A percentile compares a stretch with the other conserved stretches of the same genome.
phyloP scores from a whole-genome alignment of 306 rosid species.

The Biancaea sappan region DNA sequence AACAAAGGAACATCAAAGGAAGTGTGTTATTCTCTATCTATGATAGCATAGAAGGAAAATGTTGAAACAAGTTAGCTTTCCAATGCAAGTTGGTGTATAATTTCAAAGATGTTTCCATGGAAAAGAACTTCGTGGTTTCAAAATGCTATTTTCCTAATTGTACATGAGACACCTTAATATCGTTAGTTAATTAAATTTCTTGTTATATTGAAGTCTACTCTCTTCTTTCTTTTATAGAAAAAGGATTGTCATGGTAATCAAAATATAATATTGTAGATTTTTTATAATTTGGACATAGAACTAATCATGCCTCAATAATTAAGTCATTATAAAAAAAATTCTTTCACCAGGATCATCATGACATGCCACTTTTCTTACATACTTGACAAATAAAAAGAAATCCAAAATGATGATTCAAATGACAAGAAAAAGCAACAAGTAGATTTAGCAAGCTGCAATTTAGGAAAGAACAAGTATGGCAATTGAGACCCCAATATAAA shows the following conservation, averaged over 20 bases:
- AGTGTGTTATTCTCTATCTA: background rate
- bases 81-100: background rate
- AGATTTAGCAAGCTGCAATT: background rate
- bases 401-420: background rate
- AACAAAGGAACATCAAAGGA: background rate
- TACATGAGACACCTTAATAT: background rate
- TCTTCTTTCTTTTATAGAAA: background rate
- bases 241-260: background rate
- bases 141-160: background rate
- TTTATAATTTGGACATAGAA: background rate
- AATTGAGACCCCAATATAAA: background rate
- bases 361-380: background rate
- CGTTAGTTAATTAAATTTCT: background rate
- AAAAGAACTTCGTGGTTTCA: background rate
- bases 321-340: background rate
- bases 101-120: background rate
- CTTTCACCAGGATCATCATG: background rate
- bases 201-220: background rate
- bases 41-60: background rate
- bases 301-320: too few relatives aligned
- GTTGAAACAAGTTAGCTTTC: background rate
- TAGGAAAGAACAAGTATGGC: background rate
- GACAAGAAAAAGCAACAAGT: background rate
- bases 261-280: background rate
- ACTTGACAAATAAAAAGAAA: background rate